These are phyloP conservation scores for Selaginella tamariscina DNA, from an alignment of 75 land plant genomes.

Conservation along the genomic window DNA sequence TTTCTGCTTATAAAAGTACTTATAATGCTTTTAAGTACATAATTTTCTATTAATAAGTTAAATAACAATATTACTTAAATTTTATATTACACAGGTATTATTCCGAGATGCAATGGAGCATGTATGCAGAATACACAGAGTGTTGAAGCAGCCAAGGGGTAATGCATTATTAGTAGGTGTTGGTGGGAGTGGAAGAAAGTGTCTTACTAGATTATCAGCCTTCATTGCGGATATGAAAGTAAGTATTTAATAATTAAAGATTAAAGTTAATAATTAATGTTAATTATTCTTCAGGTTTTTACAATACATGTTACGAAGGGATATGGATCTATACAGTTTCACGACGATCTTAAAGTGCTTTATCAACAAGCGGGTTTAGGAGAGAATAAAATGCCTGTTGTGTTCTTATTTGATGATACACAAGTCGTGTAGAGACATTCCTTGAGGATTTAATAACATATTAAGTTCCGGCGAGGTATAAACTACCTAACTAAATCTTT, in stretches of 20 bases:
- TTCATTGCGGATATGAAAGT: constrained; percentile 32
- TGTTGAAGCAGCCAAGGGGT: constrained; percentile 24
- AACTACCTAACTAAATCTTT: too few relatives aligned
- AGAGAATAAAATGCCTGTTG: constrained; percentile 21
- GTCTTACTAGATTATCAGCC: constrained; percentile 21
- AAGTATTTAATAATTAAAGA: background rate
- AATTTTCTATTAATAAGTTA: background rate
- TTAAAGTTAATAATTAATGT: background rate
- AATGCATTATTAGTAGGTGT: constrained; percentile 27
- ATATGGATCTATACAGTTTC: constrained; percentile 24
- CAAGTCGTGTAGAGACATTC: constrained; percentile 28
- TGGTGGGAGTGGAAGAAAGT: constrained; percentile 30
- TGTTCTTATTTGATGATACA: constrained; percentile 31
- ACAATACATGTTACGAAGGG: constrained; percentile 17
- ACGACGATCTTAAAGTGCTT: constrained; percentile 24
- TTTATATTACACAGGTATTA: constrained; percentile 15
- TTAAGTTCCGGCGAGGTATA: constrained; percentile 29
- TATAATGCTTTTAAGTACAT: background rate
- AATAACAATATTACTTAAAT: background rate
- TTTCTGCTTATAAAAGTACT: background rate
- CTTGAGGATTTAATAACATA: constrained; percentile 29
- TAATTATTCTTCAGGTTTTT: constrained; percentile 19
- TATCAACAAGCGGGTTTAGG: constrained; percentile 26
- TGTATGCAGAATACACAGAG: constrained; percentile 28
- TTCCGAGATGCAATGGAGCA: constrained; percentile 34